A percentile compares a stretch with the other conserved stretches of the same genome.
phyloP scores from a whole-genome alignment of 805 yeast species.

The Teunomyces stri region DNA sequence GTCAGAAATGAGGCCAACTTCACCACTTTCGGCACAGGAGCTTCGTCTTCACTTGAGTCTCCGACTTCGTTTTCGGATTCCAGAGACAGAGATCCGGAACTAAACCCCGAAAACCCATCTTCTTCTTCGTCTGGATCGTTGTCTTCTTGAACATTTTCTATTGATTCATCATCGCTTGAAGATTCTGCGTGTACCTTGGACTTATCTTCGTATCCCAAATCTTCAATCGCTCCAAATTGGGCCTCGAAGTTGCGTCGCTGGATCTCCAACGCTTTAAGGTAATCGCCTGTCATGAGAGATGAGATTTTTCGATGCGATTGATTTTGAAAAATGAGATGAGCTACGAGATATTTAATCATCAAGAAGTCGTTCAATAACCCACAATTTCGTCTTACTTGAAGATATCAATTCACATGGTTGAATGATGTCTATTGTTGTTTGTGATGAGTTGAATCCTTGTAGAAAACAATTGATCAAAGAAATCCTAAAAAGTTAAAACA shows the following conservation, averaged over 20 bases:
- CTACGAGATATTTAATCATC: neutral
- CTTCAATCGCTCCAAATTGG: conserved; percentile 59
- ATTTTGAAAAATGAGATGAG: neutral
- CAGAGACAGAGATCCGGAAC: neutral
- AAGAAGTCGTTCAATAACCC: no score
- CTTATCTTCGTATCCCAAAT: conserved; percentile 50
- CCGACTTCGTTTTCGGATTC: conserved; percentile 17
- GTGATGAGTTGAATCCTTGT: no score
- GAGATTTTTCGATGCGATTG: neutral
- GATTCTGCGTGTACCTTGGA: conserved; percentile 19
- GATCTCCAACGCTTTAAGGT: conserved; percentile 41
- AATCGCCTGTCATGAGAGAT: conserved; percentile 25
- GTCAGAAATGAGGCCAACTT: conserved; percentile 35
- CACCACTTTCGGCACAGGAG: conserved; percentile 45
- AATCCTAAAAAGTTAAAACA: no score
- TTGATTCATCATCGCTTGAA: conserved; percentile 11
- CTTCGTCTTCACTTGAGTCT: conserved; percentile 11
- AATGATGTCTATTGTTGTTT: no score
- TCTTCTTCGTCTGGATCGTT: conserved; percentile 15
- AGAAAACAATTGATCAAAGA: no score
- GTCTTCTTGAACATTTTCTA: conserved; percentile 16
- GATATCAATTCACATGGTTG: no score
- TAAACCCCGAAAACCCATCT: neutral
- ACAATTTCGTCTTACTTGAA: no score
- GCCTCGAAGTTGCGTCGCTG: conserved; percentile 62